Evolutionary conservation across 2,329 filamentous ascomycete genomes (phyloP), one percentile per base, ranked within the genome.

Genomic region (Calonectria montana): DNA sequence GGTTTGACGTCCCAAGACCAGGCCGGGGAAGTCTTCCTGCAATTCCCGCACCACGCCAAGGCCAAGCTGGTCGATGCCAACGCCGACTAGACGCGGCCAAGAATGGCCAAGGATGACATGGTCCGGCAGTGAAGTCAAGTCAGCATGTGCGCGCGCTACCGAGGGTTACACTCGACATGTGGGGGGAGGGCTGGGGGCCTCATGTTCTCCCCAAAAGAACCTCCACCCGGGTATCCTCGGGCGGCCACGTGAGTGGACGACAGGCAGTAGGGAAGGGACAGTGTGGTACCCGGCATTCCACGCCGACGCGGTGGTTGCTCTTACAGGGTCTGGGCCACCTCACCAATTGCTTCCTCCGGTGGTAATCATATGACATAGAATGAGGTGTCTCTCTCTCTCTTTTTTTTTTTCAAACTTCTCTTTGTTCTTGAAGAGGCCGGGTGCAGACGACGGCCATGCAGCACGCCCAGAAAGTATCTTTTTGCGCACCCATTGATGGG

Each of bases 241-340:
- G 45, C 41, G 47, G 73, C 74, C 77, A 78, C 75, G 77, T 77
- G 77, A 78, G 61, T 67, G 41, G 65, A 63, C 57, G 61, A 76
- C 69, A 78, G 73, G 76, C 53, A 57, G 65, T 63, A 61, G 50
- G 37, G 63, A 70, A 27, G 23, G 27, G 37, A 23, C 53, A 59
- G 23, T 25, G 37, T 62, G 25, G 43, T 27, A 50, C n/a, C 23
- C 41, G 21, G 9, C 21, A 45, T 27, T 31, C 57, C 37, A 62
- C 57, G 5, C 37, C 23, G 31, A 59, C 57, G 70, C 45, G 47
- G 69, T 68, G 62, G 55, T 70, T 59, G 69, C 66, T 55, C 65
- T 76, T 73, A 62, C 71, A 39, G 47, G n/a, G 37, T 27, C 57
- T 45, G 37, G 39, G 37, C 25, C 50, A 39, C 53, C 35, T 59